Evolutionary conservation across 305 asterid species (phyloP).

Genomic region (Fraxinus latifolia): DNA sequence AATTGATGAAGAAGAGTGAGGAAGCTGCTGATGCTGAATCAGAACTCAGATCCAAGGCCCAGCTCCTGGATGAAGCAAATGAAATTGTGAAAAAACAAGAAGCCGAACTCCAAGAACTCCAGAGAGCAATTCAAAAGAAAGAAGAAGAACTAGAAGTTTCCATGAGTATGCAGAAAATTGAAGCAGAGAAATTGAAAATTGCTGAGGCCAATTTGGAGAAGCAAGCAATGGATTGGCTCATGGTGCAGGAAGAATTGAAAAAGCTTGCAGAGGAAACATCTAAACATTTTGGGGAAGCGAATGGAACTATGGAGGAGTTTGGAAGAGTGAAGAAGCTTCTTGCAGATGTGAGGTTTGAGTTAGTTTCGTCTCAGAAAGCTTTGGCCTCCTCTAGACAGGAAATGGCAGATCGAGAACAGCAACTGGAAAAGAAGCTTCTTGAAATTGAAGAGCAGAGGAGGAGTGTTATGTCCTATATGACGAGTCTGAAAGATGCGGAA

Average conservation of each 20-base stretch:
- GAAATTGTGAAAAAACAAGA: constrained; percentile 61
- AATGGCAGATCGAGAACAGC: constrained; percentile 56
- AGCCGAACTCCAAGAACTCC: constrained; percentile 58
- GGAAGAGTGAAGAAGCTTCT: constrained; percentile 64
- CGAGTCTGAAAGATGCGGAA: constrained; percentile 59
- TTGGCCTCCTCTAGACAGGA: constrained; percentile 50
- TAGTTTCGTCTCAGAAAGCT: constrained; percentile 69
- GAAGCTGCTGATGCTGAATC: constrained; percentile 52
- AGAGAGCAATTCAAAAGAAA: constrained; percentile 50
- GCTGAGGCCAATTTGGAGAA: constrained; percentile 64
- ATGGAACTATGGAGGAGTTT: constrained; percentile 55
- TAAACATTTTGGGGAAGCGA: constrained; percentile 50
- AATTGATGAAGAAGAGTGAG: constrained; percentile 51
- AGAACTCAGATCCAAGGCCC: constrained; percentile 56
- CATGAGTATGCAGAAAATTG: constrained; percentile 38
- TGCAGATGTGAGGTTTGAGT: constrained; percentile 62
- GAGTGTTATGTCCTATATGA: constrained; percentile 52
- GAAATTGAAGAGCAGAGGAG: constrained; percentile 66
- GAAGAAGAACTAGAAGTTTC: constrained; percentile 51
- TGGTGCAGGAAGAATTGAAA: constrained; percentile 63
- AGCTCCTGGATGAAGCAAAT: constrained; percentile 61
- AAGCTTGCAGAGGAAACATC: constrained; percentile 52
- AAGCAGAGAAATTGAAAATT: constrained; percentile 51
- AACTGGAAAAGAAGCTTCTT: constrained; percentile 45
- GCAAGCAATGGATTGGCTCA: constrained; percentile 77